phyloP scores from a whole-genome alignment of 306 rosid genomes.

The peach (Prunus persica) region Prunus_persica_NCBIv2 NC_034010.1:30084001-30084500 shows the following conservation, averaged over 20 bases:
- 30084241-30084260: neutral
- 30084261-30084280: neutral
- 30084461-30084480: neutral
- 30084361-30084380: conserved; percentile 83
- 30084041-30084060: neutral
- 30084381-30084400: conserved; percentile 80
- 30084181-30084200: conserved; percentile 82
- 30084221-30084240: conserved; percentile 12
- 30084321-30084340: conserved; percentile 78
- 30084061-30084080: neutral
- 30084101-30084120: conserved; percentile 80
- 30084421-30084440: conserved; percentile 69
- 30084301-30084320: neutral
- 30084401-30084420: conserved; percentile 71
- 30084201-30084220: conserved; percentile 84
- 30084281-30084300: neutral
- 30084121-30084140: conserved; percentile 74
- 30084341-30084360: conserved; percentile 82
- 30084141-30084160: conserved; percentile 57
- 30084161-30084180: conserved; percentile 82
- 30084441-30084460: conserved; percentile 39
- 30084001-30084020: conserved; percentile 48
- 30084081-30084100: conserved; percentile 58
- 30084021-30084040: conserved; percentile 29
- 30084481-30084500: too few relatives aligned